Evolutionary conservation across 2,329 filamentous ascomycete species (phyloP), one percentile per base, ranked within the genome.

Genomic region (Cucurbitaria berberidis): DNA sequence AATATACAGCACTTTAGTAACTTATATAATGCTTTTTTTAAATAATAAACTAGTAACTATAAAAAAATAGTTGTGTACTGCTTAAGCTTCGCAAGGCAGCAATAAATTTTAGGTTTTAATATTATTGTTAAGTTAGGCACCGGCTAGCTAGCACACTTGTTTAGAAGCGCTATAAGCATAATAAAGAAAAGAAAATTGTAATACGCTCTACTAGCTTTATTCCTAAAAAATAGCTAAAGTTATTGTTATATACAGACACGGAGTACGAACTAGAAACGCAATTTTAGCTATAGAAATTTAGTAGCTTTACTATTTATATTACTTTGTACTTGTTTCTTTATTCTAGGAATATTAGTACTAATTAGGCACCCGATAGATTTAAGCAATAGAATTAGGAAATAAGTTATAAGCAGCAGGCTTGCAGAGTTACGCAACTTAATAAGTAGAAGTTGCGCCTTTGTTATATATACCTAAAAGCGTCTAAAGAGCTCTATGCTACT

Each of bases 211-310:
- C 82, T 82, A 1, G 61, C 35, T 2, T 79, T 68, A 1, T 65
- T 59, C 0, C 77, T 77, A 4, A 80, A 59, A 0, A 55, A 16
- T 0, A 77, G 51, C 8, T 68, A 74, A 0, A 88, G 75, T 10
- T 80, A 74, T 0, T 84, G 76, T 32, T 84, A 78, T 2, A 82
- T 60, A 0, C 78, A 74, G 1, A 89, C 84, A 0, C 85, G 81
- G 3, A 89, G 69, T 1, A 86, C 72, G 0, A 89, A 77, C 85
- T 85, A 89, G 45, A 82, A 77, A 0, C 86, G 80, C 4, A 80
- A 79, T 34, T 87, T 75, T 15, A 86, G 77, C 86, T 86, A 89
- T 0, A 86, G 86, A 0, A 75, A 54, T 3, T 78, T 69, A 0
- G 77, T 72, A 1, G 77, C 63, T 1, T 68, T 61, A 67, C 82